phyloP scores from a whole-genome alignment of 305 asterid species.

The Fraxinus ornus region DNA sequence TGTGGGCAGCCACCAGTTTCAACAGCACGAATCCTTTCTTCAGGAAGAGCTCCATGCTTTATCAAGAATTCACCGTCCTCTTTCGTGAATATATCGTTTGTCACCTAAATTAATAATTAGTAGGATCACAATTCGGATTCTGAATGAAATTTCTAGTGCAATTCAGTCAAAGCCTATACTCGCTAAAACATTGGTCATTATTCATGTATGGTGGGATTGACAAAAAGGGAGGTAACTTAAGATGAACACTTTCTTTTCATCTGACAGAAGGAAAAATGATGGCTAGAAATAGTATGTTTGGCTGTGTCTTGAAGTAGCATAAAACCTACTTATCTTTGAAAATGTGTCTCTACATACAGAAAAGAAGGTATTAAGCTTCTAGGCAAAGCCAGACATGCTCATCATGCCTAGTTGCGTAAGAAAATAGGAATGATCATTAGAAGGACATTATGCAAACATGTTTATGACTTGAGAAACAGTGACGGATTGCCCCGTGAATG shows the following conservation, averaged over 20 bases:
- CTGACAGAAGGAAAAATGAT: neutral
- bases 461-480: neutral
- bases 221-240: neutral
- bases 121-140: neutral
- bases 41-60: conserved; percentile 93
- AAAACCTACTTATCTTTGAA: neutral
- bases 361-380: neutral
- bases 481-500: neutral
- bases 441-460: neutral
- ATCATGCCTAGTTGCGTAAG: neutral
- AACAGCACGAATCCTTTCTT: conserved; percentile 92
- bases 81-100: conserved; percentile 94
- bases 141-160: neutral
- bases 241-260: neutral
- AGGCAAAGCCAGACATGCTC: neutral
- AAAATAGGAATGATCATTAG: neutral
- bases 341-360: neutral
- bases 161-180: conserved; percentile 3
- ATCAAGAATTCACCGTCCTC: conserved; percentile 95
- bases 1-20: conserved; percentile 99
- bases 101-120: conserved; percentile 50
- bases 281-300: neutral
- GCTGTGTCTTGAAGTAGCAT: neutral
- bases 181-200: neutral
- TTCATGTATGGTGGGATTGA: neutral